Conservation (phyloP, 148 eudicot species). For the Silene latifolia region DNA sequence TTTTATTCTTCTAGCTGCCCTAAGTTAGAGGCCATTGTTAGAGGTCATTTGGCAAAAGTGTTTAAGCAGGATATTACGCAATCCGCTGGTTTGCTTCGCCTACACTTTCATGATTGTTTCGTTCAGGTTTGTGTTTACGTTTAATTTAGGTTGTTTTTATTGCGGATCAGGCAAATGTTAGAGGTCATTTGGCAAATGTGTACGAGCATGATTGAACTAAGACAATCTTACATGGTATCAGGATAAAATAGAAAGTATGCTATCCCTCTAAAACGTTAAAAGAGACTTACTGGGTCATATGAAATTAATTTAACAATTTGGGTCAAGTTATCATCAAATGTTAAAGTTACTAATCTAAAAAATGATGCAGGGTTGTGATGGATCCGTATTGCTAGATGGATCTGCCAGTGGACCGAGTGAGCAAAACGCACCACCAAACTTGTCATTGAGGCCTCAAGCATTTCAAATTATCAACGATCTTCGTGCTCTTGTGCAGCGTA, state of each 20-base stretch:
- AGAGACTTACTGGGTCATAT: no score
- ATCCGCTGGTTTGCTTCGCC: conserved; percentile 45
- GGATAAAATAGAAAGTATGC: no score
- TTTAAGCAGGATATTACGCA: conserved; percentile 37
- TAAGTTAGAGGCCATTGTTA: conserved; percentile 32
- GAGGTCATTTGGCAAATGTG: no score
- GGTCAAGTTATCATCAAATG: no score
- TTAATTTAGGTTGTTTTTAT: no score
- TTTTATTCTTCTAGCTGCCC: conserved; percentile 37
- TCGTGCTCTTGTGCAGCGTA: conserved; percentile 28
- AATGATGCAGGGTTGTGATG: conserved; percentile 45
- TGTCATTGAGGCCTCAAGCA: conserved; percentile 32
- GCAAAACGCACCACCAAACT: conserved; percentile 37
- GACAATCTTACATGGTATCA: no score
- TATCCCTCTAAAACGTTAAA: no score
- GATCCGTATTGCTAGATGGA: conserved; percentile 46
- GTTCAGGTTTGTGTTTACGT: conserved; percentile 33
- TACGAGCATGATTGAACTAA: no score
- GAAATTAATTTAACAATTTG: no score
- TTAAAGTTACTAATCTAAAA: no score
- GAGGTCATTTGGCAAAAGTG: conserved; percentile 31
- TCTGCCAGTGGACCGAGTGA: conserved; percentile 39
- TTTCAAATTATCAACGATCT: conserved; percentile 38
- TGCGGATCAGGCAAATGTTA: no score
- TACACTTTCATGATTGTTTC: conserved; percentile 56